Conservation (phyloP, 208 protist genomes). For the Trypanosoma cruzi region DNA sequence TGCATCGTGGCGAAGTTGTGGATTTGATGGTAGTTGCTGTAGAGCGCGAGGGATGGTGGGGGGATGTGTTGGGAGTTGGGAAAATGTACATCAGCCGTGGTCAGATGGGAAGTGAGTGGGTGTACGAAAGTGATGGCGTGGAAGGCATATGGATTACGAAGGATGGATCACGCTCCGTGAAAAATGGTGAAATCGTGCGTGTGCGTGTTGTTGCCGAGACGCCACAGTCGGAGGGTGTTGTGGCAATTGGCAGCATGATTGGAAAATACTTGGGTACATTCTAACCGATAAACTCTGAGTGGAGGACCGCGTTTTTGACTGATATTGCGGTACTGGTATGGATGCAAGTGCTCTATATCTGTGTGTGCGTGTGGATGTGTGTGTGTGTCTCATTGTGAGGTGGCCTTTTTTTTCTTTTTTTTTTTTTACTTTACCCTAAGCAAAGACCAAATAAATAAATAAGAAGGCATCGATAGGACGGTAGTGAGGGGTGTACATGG, state of each 20-base stretch:
- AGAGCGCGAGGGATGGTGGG: constrained; percentile 75
- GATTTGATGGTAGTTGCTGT: constrained; percentile 74
- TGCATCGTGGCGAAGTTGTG: constrained; percentile 84
- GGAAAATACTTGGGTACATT: constrained; percentile 65
- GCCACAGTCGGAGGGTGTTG: constrained; percentile 66
- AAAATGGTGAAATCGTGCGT: constrained; percentile 66
- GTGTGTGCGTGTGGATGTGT: too few relatives aligned
- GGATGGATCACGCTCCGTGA: constrained; percentile 64
- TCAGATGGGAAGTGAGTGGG: constrained; percentile 65
- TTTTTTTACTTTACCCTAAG: too few relatives aligned
- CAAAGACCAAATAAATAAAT: neutral
- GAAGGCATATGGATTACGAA: constrained; percentile 61
- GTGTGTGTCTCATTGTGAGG: neutral
- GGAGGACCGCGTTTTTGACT: neutral
- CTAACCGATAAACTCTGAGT: constrained; percentile 2
- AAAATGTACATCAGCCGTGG: constrained; percentile 75
- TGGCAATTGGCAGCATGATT: constrained; percentile 75
- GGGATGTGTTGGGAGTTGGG: constrained; percentile 71
- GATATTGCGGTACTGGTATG: too few relatives aligned
- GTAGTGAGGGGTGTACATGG: neutral
- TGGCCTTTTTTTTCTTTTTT: neutral
- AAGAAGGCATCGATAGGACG: neutral
- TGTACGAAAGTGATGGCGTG: constrained; percentile 64
- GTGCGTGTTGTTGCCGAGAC: constrained; percentile 83
- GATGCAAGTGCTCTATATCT: too few relatives aligned